Evolutionary conservation across 179 eudicot species (phyloP), one percentile per base, ranked within the genome.

Genomic region (Amaranthus tricolor): DNA sequence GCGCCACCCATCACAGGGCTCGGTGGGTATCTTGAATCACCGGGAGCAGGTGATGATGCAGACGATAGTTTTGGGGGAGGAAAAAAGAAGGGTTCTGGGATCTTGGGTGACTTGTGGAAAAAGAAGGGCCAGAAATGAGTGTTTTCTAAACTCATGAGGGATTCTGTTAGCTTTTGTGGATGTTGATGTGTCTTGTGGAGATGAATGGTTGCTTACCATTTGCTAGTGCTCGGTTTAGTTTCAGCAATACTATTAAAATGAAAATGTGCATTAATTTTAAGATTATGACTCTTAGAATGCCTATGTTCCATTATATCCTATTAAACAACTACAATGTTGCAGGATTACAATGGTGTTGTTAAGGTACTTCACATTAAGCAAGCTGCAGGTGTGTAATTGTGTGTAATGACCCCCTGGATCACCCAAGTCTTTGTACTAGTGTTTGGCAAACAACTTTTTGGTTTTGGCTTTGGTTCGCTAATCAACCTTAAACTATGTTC

Each of bases 41-140:
- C 91, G 0, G 91, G 84, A 10, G 71, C 76, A 12, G 86, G 67
- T 3, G 93, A 92, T 62, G 92, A 86, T 15, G 60, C 19, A 2
- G 96, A 90, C 71, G 94, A 89, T 54, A 90, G 78, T 11, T 83
- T 76, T 71, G 96, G 87, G 53, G 77, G 74, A 40, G 95, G 87
- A 31, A 94, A 87, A 86, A 85, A 88, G 79, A 94, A 86, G 76
- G 89, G 91, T n/a, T 83, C 92, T 0, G 94, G 97, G 14, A 90
- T 89, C 19, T 82, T 94, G 20, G 98, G 97, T 44, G 98, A 94
- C 58, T 76, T 92, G 79, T 94, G 98, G 97, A 94, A 80, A 66
- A 94, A 93, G 93, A 94, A 87, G 76, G 90, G 88, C 9, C 94
- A 89, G 49, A 92, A 87, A 73, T 92, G 59, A 71, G 66, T 45